These are phyloP conservation scores for Rhododendron ferrugineum DNA, from an alignment of 148 eudicot species.

Conservation along the genomic window DNA sequence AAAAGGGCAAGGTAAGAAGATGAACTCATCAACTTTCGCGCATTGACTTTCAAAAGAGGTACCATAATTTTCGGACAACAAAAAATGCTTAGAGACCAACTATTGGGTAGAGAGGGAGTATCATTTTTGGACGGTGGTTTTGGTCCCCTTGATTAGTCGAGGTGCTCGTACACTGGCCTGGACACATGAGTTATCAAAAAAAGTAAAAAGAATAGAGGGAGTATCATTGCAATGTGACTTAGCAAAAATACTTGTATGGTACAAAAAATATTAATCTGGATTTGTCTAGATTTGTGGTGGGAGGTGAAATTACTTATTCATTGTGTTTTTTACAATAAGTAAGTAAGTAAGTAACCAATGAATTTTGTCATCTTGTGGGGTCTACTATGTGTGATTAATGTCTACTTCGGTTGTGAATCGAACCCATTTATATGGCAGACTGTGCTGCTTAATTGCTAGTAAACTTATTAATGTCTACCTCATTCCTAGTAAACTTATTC, in stretches of 20 bases:
- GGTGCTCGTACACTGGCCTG: no score
- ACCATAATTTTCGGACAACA: no score
- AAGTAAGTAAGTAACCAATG: background rate
- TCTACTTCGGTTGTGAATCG: background rate
- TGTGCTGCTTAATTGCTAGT: background rate
- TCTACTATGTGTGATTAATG: background rate
- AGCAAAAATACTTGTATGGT: background rate
- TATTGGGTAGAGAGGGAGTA: no score
- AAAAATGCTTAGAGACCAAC: no score
- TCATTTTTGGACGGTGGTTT: no score
- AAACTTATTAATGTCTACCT: background rate
- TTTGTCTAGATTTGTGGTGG: background rate
- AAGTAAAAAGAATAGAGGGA: no score
- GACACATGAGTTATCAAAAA: no score
- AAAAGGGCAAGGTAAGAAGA: no score
- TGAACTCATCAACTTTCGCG: no score
- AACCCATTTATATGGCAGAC: background rate
- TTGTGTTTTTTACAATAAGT: background rate
- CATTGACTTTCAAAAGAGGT: no score
- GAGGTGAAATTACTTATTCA: background rate
- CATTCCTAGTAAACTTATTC: background rate
- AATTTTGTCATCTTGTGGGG: background rate
- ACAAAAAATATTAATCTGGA: background rate
- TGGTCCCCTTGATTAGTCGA: no score
- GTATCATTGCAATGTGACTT: background rate